Percentiles rank a stretch among this genome's conserved stretches.
Conservation (phyloP, 371 early-diverging fungal species). For the Zychaea mexicana region DNA sequence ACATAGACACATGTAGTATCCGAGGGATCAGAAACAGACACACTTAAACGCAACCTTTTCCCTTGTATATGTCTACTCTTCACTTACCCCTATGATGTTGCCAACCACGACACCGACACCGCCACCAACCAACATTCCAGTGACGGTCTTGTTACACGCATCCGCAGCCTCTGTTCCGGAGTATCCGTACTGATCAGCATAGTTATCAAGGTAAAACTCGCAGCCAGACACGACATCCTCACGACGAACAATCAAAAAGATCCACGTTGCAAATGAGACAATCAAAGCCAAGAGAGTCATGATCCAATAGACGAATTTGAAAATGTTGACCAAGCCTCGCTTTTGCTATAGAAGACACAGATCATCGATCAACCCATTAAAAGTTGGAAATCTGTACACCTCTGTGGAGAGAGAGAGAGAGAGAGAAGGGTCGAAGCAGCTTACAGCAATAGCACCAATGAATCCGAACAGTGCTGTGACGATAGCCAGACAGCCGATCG, state of each 20-base stretch:
- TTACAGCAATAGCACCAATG: conserved; percentile 14
- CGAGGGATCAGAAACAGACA: not conserved
- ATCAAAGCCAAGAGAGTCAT: conserved; percentile 22
- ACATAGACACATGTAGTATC: not conserved
- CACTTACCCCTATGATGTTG: conserved; percentile 25
- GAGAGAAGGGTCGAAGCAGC: not conserved
- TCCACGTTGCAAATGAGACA: conserved; percentile 23
- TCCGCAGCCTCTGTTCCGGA: not conserved
- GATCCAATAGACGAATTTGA: conserved; percentile 30
- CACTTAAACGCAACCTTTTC: not conserved
- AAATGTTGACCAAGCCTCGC: conserved; percentile 21
- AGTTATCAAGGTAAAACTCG: conserved; percentile 62
- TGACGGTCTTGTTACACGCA: conserved; percentile 13
- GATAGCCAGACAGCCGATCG: not conserved
- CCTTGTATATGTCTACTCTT: not conserved
- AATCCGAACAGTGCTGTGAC: conserved; percentile 13
- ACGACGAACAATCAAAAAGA: conserved; percentile 21
- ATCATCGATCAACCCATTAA: conserved; percentile 3
- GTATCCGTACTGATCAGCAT: not conserved
- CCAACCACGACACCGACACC: conserved; percentile 23
- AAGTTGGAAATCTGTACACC: not conserved
- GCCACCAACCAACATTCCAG: conserved; percentile 15
- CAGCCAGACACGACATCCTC: conserved; percentile 13
- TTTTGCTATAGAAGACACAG: conserved; percentile 33
- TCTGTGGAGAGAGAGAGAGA: too few relatives aligned